Evolutionary conservation across 2,329 filamentous ascomycete genomes (phyloP), one percentile per base, ranked within the genome.

Genomic region (Apiospora arundinis): DNA sequence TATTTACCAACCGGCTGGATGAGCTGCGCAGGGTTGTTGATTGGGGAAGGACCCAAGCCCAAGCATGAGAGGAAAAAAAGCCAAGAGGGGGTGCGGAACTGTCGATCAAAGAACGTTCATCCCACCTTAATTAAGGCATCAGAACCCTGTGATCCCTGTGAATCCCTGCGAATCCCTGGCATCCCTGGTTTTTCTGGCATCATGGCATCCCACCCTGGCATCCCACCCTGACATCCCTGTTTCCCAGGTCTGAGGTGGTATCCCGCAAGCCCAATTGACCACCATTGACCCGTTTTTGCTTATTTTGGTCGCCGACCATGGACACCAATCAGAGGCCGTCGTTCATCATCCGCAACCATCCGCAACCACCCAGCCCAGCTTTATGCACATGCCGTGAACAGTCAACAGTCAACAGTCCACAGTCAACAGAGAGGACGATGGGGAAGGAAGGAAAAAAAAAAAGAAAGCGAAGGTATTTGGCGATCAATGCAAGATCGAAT

Each of bases 1-100:
- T n/a, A n/a, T n/a, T 40, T 67, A 49, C 70, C 70, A 71, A 52
- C 70, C 21, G 70, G 56, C 67, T 69, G 70, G 70, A 46, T 71
- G 70, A 71, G 67, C 52, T 68, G 70, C 70, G 49, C 70, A 71
- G 70, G 70, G 70, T 69, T 71, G 11, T 40, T 63, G 56, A 63
- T 40, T 40, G 40, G 67, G n/a, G 28, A 32, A 32, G 6, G 32
- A 6, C 32, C 32, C 32, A 32, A 32, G 32, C 32, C 6, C 3
- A 6, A 32, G 32, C 3, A 6, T 6, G 32, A 32, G 32, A 32
- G 32, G 6, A 6, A 32, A 25, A 16, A 56, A 32, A 11, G 48
- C 48, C n/a, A 49, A 28, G 21, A 37, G 56, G 32, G 52, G 56
- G 56, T n/a, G 56, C 32, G 56, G 56, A 63, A 63, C 9, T 37